Evolutionary conservation across 352 stramenopile genomes (phyloP).

Genomic region (Phytophthora citrophthora): DNA sequence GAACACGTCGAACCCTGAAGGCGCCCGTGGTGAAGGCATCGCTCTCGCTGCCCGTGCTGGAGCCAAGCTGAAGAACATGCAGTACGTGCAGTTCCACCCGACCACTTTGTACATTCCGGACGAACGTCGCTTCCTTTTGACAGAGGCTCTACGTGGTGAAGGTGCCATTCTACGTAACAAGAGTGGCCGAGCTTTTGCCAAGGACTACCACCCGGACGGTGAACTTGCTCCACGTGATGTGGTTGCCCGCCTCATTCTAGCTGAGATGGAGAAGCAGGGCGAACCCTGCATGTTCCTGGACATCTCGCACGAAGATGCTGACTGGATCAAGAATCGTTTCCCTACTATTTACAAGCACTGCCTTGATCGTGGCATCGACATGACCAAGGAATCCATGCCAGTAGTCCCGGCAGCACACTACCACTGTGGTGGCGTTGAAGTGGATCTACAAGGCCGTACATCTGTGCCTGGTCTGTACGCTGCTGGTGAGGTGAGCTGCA

Average conservation of each 20-base stretch:
- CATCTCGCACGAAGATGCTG: slow-evolving; percentile 89
- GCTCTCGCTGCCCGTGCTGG: slow-evolving; percentile 81
- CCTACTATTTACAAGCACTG: slow-evolving; percentile 89
- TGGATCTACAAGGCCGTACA: slow-evolving; percentile 89
- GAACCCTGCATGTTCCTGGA: slow-evolving; percentile 92
- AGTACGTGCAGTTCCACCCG: slow-evolving; percentile 98
- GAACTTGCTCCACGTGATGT: slow-evolving; percentile 95
- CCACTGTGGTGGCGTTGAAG: slow-evolving; percentile 93
- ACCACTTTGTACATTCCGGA: slow-evolving; percentile 93
- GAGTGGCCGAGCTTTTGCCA: slow-evolving; percentile 82
- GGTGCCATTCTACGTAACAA: slow-evolving; percentile 91
- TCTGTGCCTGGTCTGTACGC: slow-evolving; percentile 88
- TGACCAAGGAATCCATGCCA: slow-evolving; percentile 90
- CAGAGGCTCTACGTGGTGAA: slow-evolving; percentile 93
- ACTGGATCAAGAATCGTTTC: slow-evolving; percentile 90
- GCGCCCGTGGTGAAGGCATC: slow-evolving; percentile 74
- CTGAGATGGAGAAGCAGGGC: slow-evolving; percentile 86
- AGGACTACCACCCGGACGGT: slow-evolving; percentile 92
- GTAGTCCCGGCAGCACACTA: slow-evolving; percentile 95
- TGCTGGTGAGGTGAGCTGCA: slow-evolving; percentile 94
- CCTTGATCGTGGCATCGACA: slow-evolving; percentile 86
- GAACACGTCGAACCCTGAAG: slow-evolving; percentile 94
- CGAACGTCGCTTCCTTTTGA: slow-evolving; percentile 93
- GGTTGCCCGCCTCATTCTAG: slow-evolving; percentile 92
- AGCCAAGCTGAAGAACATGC: slow-evolving; percentile 89